Conservation (phyloP, 805 yeast species). For the Nakazawaea wyomingensis region DNA sequence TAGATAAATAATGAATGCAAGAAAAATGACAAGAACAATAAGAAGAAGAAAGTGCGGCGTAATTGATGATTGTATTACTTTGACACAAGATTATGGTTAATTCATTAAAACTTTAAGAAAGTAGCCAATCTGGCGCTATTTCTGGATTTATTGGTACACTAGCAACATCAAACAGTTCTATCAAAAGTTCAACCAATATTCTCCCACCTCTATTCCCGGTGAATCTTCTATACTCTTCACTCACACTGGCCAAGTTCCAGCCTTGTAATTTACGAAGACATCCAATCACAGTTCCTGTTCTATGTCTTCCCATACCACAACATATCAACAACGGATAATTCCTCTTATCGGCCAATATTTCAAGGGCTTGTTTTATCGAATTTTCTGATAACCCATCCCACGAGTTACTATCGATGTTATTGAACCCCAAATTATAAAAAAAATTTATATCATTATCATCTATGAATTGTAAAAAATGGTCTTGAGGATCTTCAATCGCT, state of each 20-base stretch:
- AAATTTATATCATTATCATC: slow-evolving; percentile 65
- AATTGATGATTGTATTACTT: too few species aligned
- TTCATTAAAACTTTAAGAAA: slow-evolving; percentile 17
- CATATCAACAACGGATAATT: slow-evolving; percentile 86
- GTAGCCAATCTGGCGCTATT: slow-evolving; percentile 44
- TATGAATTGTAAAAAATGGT: slow-evolving; percentile 77
- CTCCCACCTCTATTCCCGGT: slow-evolving; percentile 93
- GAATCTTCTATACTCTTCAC: slow-evolving; percentile 91
- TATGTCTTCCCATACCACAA: slow-evolving; percentile 97
- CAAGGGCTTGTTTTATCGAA: slow-evolving; percentile 74
- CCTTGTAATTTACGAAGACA: slow-evolving; percentile 89
- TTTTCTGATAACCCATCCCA: slow-evolving; percentile 93
- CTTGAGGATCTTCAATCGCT: slow-evolving; percentile 93
- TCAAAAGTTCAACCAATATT: slow-evolving; percentile 82
- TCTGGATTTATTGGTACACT: slow-evolving; percentile 36
- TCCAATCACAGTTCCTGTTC: slow-evolving; percentile 96
- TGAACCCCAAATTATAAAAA: slow-evolving; percentile 75
- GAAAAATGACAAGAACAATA: too few species aligned
- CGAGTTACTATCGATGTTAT: slow-evolving; percentile 53
- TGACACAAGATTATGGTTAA: not conserved
- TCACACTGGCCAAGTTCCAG: slow-evolving; percentile 93
- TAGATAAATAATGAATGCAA: not conserved
- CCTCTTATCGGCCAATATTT: slow-evolving; percentile 63
- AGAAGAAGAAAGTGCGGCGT: too few species aligned
- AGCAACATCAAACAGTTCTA: slow-evolving; percentile 61